A percentile compares a stretch with the other conserved stretches of the same genome.
Evolutionary conservation across 768 basidiomycete species (phyloP).

Genomic region (Scleroderma citrinum): DNA sequence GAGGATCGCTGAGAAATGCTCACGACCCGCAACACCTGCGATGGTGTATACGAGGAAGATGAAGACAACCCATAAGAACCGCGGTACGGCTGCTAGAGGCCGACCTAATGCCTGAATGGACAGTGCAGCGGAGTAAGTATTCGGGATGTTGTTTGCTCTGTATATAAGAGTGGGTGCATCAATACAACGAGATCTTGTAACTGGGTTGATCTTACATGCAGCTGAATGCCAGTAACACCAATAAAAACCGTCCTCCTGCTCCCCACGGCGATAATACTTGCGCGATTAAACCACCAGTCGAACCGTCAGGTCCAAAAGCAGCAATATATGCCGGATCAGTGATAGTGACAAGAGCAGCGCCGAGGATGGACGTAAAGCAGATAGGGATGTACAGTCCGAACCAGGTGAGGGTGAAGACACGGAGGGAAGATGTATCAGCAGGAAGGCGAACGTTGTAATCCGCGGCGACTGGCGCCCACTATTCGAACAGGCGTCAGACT

Average conservation of each 20-base stretch:
- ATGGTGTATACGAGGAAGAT: slow-evolving; percentile 35
- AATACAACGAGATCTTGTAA: not conserved
- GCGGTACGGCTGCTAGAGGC: slow-evolving; percentile 37
- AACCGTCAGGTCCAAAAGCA: slow-evolving; percentile 34
- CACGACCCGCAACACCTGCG: slow-evolving; percentile 37
- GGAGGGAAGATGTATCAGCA: slow-evolving; percentile 33
- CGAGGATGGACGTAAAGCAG: slow-evolving; percentile 31
- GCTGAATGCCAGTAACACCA: slow-evolving; percentile 39
- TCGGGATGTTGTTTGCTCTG: slow-evolving; percentile 37
- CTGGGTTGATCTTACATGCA: slow-evolving; percentile 29
- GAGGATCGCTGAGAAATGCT: slow-evolving; percentile 39
- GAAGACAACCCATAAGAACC: slow-evolving; percentile 41
- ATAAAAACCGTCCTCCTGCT: slow-evolving; percentile 36
- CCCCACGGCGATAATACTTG: slow-evolving; percentile 41
- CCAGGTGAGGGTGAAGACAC: slow-evolving; percentile 45
- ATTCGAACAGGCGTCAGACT: not conserved
- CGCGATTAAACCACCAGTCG: slow-evolving; percentile 39
- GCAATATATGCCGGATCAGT: slow-evolving; percentile 32
- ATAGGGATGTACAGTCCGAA: slow-evolving; percentile 46
- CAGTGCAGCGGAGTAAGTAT: slow-evolving; percentile 43
- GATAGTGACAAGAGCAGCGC: slow-evolving; percentile 39
- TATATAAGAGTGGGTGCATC: not conserved
- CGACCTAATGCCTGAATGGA: slow-evolving; percentile 41
- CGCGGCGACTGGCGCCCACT: slow-evolving; percentile 48
- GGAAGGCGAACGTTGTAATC: slow-evolving; percentile 52